Evolutionary conservation across 225 moss, liverwort and hornwort species (phyloP).

Genomic region (Takakia lepidozioides): DNA sequence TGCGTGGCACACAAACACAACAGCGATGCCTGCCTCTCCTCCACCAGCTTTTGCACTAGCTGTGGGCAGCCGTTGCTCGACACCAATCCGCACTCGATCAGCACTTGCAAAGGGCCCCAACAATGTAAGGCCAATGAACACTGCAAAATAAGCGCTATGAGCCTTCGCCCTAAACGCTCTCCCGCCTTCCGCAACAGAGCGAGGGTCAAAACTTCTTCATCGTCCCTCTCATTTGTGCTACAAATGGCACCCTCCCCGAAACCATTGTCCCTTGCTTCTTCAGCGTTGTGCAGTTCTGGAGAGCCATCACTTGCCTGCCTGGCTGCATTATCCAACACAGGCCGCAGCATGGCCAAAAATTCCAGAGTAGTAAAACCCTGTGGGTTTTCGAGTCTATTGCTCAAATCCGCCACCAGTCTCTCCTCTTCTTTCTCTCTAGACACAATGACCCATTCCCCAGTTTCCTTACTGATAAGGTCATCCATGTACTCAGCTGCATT

Average conservation of each 20-base stretch:
- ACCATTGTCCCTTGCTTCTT: slow-evolving; percentile 13
- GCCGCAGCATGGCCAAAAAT: slow-evolving; percentile 20
- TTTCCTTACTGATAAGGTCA: slow-evolving; percentile 35
- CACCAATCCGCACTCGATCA: slow-evolving; percentile 43
- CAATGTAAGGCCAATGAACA: slow-evolving; percentile 40
- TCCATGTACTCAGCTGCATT: slow-evolving; percentile 17
- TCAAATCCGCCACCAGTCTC: slow-evolving; percentile 26
- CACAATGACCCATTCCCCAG: slow-evolving; percentile 25
- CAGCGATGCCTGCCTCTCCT: slow-evolving; percentile 28
- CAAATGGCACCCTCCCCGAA: slow-evolving; percentile 5
- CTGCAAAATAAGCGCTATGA: slow-evolving; percentile 36
- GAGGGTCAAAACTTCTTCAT: slow-evolving; percentile 16
- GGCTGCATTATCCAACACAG: slow-evolving; percentile 14
- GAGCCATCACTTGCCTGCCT: background rate
- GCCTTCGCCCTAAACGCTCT: slow-evolving; percentile 28
- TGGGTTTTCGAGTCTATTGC: slow-evolving; percentile 12
- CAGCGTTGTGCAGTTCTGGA: background rate
- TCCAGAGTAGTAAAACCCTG: slow-evolving; percentile 16
- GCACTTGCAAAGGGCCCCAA: slow-evolving; percentile 36
- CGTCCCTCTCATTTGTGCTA: background rate
- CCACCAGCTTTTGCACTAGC: slow-evolving; percentile 47
- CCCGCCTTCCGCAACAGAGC: slow-evolving; percentile 18
- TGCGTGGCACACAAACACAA: slow-evolving; percentile 27
- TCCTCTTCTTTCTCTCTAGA: slow-evolving; percentile 17
- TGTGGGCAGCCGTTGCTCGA: slow-evolving; percentile 23